Conservation (phyloP, 1,139 yeast species). For the Geotrichum restrictum region DNA sequence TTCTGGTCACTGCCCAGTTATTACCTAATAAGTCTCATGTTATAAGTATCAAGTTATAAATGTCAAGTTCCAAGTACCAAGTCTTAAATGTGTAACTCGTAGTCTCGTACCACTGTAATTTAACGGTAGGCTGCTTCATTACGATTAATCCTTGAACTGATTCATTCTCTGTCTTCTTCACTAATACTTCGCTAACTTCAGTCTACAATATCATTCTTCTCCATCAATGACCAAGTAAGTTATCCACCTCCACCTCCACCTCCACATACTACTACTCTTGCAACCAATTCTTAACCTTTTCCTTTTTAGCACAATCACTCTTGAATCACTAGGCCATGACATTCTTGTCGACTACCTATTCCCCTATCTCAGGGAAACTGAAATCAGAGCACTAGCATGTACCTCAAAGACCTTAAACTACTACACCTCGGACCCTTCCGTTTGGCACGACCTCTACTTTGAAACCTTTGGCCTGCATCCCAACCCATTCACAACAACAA, state of each 20-base stretch:
- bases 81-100: too few relatives aligned
- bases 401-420: constrained; percentile 26
- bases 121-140: too few relatives aligned
- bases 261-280: not conserved
- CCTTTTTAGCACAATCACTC: not conserved
- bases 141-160: too few relatives aligned
- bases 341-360: constrained; percentile 33
- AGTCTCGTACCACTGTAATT: too few relatives aligned
- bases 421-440: constrained; percentile 28
- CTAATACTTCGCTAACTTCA: too few relatives aligned
- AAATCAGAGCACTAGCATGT: constrained; percentile 27
- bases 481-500: constrained; percentile 28
- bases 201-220: too few relatives aligned
- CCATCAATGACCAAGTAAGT: not conserved
- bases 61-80: too few relatives aligned
- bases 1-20: too few relatives aligned
- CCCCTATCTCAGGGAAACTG: constrained; percentile 28
- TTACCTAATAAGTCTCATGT: too few relatives aligned
- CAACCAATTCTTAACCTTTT: too few relatives aligned
- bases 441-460: constrained; percentile 34
- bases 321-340: constrained; percentile 30
- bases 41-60: too few relatives aligned
- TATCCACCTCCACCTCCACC: not conserved
- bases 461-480: constrained; percentile 32
- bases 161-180: too few relatives aligned